Conservation (phyloP, 2,329 filamentous ascomycete species). For the Sporothrix schenckii region DNA sequence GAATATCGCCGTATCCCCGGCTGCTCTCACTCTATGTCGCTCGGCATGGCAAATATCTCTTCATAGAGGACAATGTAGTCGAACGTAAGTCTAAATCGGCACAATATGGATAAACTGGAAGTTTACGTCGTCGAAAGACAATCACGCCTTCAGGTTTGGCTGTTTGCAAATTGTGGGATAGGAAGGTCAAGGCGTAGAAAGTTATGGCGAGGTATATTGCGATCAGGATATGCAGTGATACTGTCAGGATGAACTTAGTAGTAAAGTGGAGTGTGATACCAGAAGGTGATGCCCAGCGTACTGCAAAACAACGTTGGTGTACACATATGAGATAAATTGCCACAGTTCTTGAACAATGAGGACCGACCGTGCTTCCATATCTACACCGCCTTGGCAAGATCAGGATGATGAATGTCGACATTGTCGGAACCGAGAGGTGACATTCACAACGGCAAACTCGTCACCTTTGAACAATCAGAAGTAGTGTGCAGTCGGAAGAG, state of each 20-base stretch:
- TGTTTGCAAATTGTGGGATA: slow-evolving; percentile 3
- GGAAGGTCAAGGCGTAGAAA: background rate
- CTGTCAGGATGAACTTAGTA: background rate
- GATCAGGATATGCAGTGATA: background rate
- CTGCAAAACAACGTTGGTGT: background rate
- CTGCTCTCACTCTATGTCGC: background rate
- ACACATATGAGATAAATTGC: background rate
- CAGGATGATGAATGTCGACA: background rate
- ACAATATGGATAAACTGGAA: slow-evolving; percentile 21
- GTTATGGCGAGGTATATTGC: background rate
- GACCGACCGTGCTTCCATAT: slow-evolving; percentile 17
- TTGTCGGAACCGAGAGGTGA: background rate
- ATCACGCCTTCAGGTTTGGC: slow-evolving; percentile 16
- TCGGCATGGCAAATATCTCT: background rate
- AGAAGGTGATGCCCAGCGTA: background rate
- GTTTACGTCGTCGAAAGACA: background rate
- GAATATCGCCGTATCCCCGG: background rate
- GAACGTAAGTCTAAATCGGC: background rate
- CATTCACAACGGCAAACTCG: background rate
- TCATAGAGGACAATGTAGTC: background rate
- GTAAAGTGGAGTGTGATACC: background rate
- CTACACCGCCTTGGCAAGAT: background rate
- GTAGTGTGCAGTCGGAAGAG: background rate
- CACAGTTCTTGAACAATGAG: background rate
- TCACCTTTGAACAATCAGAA: background rate